phyloP scores from a whole-genome alignment of 768 basidiomycete genomes.

The Tylopilus sp. region DNA sequence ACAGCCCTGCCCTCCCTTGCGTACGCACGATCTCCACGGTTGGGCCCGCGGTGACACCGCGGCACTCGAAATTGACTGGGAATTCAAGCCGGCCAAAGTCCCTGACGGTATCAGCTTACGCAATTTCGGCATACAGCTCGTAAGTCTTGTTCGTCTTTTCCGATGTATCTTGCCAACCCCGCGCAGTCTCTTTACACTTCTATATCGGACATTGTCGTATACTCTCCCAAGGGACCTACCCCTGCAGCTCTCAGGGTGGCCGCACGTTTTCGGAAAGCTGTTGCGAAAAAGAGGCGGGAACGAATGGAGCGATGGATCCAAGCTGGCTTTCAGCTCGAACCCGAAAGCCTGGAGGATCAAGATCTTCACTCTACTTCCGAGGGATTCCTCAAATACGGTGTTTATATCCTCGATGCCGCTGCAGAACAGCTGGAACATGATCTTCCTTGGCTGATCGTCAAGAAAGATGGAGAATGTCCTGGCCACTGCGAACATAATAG shows the following conservation, averaged over 20 bases:
- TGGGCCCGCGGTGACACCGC: constrained; percentile 17
- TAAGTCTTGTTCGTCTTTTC: constrained; percentile 40
- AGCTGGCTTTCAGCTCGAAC: constrained; percentile 11
- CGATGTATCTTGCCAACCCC: constrained; percentile 5
- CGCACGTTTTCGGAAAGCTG: constrained; percentile 59
- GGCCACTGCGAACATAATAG: constrained; percentile 18
- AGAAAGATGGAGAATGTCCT: constrained; percentile 25
- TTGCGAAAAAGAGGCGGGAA: constrained; percentile 55
- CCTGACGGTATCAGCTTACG: constrained; percentile 81
- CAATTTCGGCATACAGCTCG: constrained; percentile 88
- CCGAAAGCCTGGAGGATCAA: constrained; percentile 8
- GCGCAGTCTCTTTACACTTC: constrained; percentile 77
- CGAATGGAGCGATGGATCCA: constrained; percentile 30
- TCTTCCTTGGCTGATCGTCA: constrained; percentile 27
- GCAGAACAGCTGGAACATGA: constrained; percentile 26
- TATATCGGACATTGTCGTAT: constrained; percentile 86
- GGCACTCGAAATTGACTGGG: constrained; percentile 39
- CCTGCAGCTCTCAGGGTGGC: constrained; percentile 59
- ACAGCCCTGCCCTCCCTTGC: constrained; percentile 23
- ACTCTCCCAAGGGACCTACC: constrained; percentile 66
- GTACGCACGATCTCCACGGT: constrained; percentile 17
- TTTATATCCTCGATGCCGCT: constrained; percentile 30
- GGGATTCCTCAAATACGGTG: constrained; percentile 30
- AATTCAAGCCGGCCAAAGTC: constrained; percentile 67
- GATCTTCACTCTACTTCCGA: constrained; percentile 23